Evolutionary conservation across 768 basidiomycete species (phyloP), one percentile per base, ranked within the genome.

Genomic region (Paxillus involutus): DNA sequence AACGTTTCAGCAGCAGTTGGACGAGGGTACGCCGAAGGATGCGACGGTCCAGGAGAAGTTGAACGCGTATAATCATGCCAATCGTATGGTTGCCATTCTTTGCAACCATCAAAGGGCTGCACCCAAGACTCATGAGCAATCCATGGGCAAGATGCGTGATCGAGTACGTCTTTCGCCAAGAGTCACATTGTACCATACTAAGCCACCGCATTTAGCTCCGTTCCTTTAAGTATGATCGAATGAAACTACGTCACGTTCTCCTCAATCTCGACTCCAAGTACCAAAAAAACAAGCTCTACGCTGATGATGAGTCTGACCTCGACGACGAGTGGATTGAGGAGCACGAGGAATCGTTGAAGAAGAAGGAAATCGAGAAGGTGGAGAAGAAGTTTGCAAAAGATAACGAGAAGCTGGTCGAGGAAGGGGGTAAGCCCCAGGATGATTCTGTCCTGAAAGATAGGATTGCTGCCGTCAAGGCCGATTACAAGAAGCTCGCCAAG

Each of bases 21-120:
- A 95, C 61, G 80, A 85, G 57, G 82, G 83, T 49, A 88, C 81
- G 8, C 85, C 83, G 3, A 76, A 78, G 60, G 76, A 84, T 60
- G 86, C 83, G 1, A 86, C 89, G 3, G 77, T 92, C n/a, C 91
- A 94, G 63, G 96, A 99, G 77, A 98, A 97, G 75, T 78, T 98
- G 45, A 93, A 96, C 52, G 91, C 93, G 17, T 99, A 98, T 75
- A 98, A 98, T 63, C 89, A 91, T 45, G 96, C 97, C 10, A 98
- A 99, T 73, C 89, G 97, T 42, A 82, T 89, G 80, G 97, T 98
- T 14, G 97, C 97, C 56, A 93, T 98, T 56, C 78, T 99, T 36
- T 99, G 97, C 80, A 99, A 99, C 81, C 97, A 99, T 90, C 95
- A 98, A 71, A 83, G 94, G 71, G 86, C 85, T 53, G 94, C 88